Evolutionary conservation across 371 early-diverging fungal species (phyloP).

Genomic region (Saksenaea vasiformis): DNA sequence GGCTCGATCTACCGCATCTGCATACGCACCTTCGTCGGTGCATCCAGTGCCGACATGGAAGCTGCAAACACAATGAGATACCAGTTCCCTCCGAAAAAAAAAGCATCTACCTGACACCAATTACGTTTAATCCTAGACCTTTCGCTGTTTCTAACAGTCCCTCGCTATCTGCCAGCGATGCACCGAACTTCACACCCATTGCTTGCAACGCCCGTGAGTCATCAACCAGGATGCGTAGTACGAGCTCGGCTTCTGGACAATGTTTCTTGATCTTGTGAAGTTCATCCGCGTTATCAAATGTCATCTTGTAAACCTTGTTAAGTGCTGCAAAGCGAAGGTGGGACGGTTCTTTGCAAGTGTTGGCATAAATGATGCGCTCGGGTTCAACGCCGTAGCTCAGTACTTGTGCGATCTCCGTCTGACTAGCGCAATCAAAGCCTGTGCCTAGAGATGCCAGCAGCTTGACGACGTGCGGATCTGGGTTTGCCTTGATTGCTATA

Average conservation of each 20-base stretch:
- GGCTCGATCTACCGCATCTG: conserved; percentile 87
- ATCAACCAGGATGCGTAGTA: conserved; percentile 94
- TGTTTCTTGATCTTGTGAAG: conserved; percentile 86
- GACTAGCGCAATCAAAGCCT: conserved; percentile 93
- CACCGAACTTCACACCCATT: conserved; percentile 97
- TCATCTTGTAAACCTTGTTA: conserved; percentile 87
- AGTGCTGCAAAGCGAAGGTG: conserved; percentile 85
- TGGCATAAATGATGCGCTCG: conserved; percentile 93
- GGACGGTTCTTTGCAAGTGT: conserved; percentile 97
- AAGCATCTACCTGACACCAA: conserved; percentile 74
- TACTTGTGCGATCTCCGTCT: conserved; percentile 84
- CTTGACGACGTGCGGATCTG: conserved; percentile 84
- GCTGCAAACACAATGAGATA: conserved; percentile 19
- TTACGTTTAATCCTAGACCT: conserved; percentile 83
- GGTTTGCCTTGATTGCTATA: conserved; percentile 94
- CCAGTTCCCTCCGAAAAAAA: neutral
- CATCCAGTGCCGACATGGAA: conserved; percentile 97
- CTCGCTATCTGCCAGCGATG: conserved; percentile 69
- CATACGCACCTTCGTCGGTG: conserved; percentile 86
- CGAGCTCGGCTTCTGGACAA: conserved; percentile 83
- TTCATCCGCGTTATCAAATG: conserved; percentile 98
- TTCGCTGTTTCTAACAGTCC: conserved; percentile 74
- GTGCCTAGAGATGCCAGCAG: conserved; percentile 81
- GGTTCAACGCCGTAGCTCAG: conserved; percentile 80
- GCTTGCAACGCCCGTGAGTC: conserved; percentile 91